Percentiles rank a stretch among this genome's conserved stretches.
Conservation (phyloP, 169 alveolate species). For the Plasmodium cynomolgi region DNA sequence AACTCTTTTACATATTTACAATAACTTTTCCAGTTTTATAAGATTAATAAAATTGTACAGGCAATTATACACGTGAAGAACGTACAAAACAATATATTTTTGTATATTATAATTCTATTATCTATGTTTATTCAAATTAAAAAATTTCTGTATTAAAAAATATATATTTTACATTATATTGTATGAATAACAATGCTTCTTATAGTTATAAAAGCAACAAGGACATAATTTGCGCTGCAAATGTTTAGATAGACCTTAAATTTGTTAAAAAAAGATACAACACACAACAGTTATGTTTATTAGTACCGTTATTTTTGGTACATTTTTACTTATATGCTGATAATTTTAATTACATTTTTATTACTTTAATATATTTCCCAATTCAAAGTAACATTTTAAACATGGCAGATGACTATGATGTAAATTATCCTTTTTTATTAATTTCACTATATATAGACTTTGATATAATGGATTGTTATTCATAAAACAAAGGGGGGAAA, state of each 20-base stretch:
- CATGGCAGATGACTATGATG: not conserved
- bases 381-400: not conserved
- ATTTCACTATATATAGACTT: not conserved
- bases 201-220: not conserved
- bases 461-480: not conserved
- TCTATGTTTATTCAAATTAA: not conserved
- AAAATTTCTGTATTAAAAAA: not conserved
- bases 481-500: not conserved
- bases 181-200: not conserved
- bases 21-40: not conserved
- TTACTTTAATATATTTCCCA: not conserved
- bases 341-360: not conserved
- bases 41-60: not conserved
- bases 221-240: not conserved
- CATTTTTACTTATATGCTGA: not conserved
- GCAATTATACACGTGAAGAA: not conserved
- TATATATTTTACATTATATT: not conserved
- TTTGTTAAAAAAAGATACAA: not conserved
- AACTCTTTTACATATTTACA: not conserved
- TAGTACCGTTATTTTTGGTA: not conserved
- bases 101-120: not conserved
- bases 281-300: not conserved
- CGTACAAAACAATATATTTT: not conserved
- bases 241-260: not conserved
- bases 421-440: not conserved